Conservation (phyloP, 495 filamentous ascomycete species). For the Penicillium lagena region DNA sequence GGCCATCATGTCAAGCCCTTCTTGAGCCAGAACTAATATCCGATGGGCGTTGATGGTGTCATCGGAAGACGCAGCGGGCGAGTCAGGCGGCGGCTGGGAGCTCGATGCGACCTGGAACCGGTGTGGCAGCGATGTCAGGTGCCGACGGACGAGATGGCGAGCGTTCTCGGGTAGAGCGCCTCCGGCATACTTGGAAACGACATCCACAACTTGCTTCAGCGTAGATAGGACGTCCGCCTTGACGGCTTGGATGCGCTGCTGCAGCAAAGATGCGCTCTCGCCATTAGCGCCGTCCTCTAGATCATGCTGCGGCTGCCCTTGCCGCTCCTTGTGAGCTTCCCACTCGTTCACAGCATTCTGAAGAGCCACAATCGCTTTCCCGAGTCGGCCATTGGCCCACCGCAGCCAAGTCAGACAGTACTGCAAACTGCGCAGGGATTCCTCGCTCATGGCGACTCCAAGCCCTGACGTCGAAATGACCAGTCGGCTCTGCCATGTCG, state of each 20-base stretch:
- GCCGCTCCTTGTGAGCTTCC: constrained; percentile 38
- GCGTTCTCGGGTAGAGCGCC: constrained; percentile 82
- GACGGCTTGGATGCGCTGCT: constrained; percentile 59
- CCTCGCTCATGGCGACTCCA: constrained; percentile 80
- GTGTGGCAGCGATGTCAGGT: constrained; percentile 71
- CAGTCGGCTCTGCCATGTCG: constrained; percentile 69
- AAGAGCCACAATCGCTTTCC: constrained; percentile 60
- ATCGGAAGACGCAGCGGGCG: constrained; percentile 30
- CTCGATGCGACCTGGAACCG: constrained; percentile 57
- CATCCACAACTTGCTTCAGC: constrained; percentile 66
- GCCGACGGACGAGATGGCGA: constrained; percentile 64
- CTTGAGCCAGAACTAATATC: constrained; percentile 75
- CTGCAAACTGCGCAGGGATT: constrained; percentile 68
- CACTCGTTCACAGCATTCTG: constrained; percentile 69
- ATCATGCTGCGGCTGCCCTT: constrained; percentile 11
- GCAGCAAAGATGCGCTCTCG: constrained; percentile 39
- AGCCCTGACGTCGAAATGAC: constrained; percentile 80
- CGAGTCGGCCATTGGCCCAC: constrained; percentile 69
- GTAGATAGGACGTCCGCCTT: constrained; percentile 69
- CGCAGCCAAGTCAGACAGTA: constrained; percentile 72
- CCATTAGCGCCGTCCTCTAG: constrained; percentile 15
- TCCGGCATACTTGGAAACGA: constrained; percentile 78
- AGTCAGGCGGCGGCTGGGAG: constrained; percentile 34
- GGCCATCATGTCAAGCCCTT: constrained; percentile 82
- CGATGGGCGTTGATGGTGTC: constrained; percentile 51